Base-by-base conservation (phyloP, 139 green algal species). In the Auxenochlorella pyrenoidosa region DNA sequence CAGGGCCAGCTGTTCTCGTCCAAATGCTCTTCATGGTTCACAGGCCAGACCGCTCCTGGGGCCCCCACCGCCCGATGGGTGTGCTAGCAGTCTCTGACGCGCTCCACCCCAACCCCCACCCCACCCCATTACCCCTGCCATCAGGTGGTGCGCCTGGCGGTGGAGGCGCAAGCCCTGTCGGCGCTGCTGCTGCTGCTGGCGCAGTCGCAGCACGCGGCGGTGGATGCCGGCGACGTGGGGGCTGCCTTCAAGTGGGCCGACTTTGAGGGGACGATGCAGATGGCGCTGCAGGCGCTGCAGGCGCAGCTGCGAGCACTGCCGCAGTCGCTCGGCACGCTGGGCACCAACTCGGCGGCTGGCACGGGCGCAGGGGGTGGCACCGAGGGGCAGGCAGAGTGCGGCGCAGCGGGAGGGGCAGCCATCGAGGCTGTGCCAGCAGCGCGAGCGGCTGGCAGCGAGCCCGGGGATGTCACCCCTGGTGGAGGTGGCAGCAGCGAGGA, bases 181-280 rank as follows among this genome's bases (percentile, higher is more conserved):
- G 76, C 85, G 28, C 85, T 88, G 75, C 76, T 88, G 41, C 36
- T 82, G n/a, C 76, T 88, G 36, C 59, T 88, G 36, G 65, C 73
- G 1, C 60, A 76, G 77, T 51, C 75, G 84, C 90, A 94, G 84
- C 41, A 73, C 54, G 90, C 86, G 15, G 90, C 92, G 2, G 90
- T 51, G 28, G 47, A 80, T 5, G 32, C 32, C 12, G 18, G n/a
- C 18, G 68, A 90, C 36, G 70, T 66, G 19, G 87, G 30, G 0
- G 66, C 59, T 0, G 86, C 79, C 0, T 63, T 94, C 22, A 85
- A 66, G 22, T 94, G 91, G 91, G 21, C 26, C 8, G 36, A 75
- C 32, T 88, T 90, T 54, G 88, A 94, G 86, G 60, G 28, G 18
- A 85, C 84, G 16, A 54, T 88, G 54, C 40, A 58, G 5, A 66